Conservation (phyloP, 2,329 filamentous ascomycete genomes). For the Zymoseptoria passerinii region DNA sequence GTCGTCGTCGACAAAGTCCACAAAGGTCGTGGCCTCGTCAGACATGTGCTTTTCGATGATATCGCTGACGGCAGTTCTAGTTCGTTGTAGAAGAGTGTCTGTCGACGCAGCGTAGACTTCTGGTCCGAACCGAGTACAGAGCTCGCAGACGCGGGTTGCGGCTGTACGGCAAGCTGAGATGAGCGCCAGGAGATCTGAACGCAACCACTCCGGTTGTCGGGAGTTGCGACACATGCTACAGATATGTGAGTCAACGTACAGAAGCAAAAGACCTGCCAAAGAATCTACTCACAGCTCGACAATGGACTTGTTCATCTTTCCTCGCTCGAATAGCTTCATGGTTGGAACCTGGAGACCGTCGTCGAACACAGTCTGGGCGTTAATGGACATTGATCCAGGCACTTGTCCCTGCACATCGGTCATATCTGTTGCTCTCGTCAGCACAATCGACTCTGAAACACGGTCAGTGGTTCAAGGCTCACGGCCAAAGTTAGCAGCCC, state of each 20-base stretch:
- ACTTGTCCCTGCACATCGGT: conserved; percentile 24
- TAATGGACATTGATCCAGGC: conserved; percentile 22
- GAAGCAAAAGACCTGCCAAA: neutral
- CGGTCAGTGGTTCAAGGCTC: neutral
- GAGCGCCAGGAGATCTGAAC: conserved; percentile 20
- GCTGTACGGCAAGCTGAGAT: conserved; percentile 23
- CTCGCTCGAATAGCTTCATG: conserved; percentile 23
- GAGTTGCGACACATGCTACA: conserved; percentile 18
- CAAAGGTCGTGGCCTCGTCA: conserved; percentile 19
- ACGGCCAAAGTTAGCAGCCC: conserved; percentile 22
- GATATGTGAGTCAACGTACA: neutral
- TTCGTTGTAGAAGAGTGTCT: conserved; percentile 17
- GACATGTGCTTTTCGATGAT: conserved; percentile 23
- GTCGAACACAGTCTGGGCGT: conserved; percentile 23
- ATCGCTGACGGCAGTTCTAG: conserved; percentile 18
- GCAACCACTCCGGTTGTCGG: conserved; percentile 21
- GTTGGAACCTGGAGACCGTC: conserved; percentile 22
- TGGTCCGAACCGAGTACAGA: conserved; percentile 19
- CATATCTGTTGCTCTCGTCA: conserved; percentile 9
- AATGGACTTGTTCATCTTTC: conserved; percentile 22
- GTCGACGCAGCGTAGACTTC: conserved; percentile 21
- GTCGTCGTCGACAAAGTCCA: conserved; percentile 23
- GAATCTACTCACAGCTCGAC: conserved; percentile 14
- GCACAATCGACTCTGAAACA: neutral
- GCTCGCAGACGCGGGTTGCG: conserved; percentile 21